These are phyloP conservation scores for Auricularia cornea DNA, from an alignment of 768 basidiomycete species.

Conservation along the genomic window DNA sequence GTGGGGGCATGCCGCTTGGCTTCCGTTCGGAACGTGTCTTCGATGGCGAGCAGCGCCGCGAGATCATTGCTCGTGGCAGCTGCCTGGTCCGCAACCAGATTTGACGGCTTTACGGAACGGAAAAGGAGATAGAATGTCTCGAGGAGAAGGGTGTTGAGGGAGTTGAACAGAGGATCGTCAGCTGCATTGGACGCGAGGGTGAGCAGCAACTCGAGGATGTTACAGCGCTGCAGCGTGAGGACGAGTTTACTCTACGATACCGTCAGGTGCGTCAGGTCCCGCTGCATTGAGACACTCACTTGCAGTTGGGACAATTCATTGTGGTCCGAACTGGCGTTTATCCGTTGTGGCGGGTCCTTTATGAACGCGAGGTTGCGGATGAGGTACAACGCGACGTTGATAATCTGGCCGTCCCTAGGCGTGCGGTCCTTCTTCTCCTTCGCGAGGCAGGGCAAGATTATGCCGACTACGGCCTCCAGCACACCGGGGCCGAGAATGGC, in stretches of 20 bases:
- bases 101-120: slow-evolving; percentile 62
- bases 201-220: slow-evolving; percentile 68
- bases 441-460: slow-evolving; percentile 71
- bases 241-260: slow-evolving; percentile 52
- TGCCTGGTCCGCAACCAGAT: slow-evolving; percentile 41
- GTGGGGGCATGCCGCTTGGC: slow-evolving; percentile 51
- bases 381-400: slow-evolving; percentile 81
- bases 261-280: background rate
- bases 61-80: slow-evolving; percentile 38
- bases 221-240: slow-evolving; percentile 56
- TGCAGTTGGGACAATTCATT: slow-evolving; percentile 74
- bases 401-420: slow-evolving; percentile 76
- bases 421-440: slow-evolving; percentile 59
- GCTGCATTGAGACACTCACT: slow-evolving; percentile 23
- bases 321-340: slow-evolving; percentile 64
- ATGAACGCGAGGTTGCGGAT: slow-evolving; percentile 93
- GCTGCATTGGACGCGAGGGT: slow-evolving; percentile 76
- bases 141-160: slow-evolving; percentile 82
- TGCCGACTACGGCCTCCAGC: slow-evolving; percentile 61
- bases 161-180: slow-evolving; percentile 70
- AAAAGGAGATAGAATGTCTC: slow-evolving; percentile 92
- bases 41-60: slow-evolving; percentile 65
- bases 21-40: slow-evolving; percentile 56
- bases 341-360: slow-evolving; percentile 71
- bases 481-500: slow-evolving; percentile 61